phyloP scores from a whole-genome alignment of 1,284 basidiomycete species.

The Tilletia setariae region DNA sequence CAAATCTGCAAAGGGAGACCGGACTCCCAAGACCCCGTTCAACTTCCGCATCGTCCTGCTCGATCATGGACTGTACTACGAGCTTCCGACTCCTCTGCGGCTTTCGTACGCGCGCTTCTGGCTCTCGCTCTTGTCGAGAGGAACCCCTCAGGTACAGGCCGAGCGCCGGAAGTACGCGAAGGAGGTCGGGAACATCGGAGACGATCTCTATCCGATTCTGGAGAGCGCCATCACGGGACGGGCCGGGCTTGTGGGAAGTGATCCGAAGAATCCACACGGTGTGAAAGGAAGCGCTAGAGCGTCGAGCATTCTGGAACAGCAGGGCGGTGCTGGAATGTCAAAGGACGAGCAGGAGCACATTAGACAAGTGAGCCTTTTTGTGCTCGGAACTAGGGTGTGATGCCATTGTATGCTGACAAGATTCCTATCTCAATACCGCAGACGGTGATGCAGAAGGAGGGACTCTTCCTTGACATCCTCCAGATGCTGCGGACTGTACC shows the following conservation, averaged over 20 bases:
- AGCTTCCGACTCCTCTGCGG: conserved; percentile 48
- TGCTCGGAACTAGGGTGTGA: not conserved
- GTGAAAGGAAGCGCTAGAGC: conserved; percentile 43
- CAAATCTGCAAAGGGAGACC: not conserved
- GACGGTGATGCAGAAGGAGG: conserved; percentile 53
- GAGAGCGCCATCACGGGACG: conserved; percentile 53
- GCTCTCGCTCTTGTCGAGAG: conserved; percentile 46
- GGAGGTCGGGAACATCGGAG: conserved; percentile 50
- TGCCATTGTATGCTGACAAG: not conserved
- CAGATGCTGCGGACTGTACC: conserved; percentile 48
- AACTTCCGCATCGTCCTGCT: conserved; percentile 53
- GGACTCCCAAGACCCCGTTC: conserved; percentile 29
- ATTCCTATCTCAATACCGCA: not conserved
- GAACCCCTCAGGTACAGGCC: conserved; percentile 40
- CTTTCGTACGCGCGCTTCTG: conserved; percentile 53
- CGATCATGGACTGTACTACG: conserved; percentile 53
- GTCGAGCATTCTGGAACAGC: conserved; percentile 44
- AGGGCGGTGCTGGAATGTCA: conserved; percentile 34
- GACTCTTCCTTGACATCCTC: conserved; percentile 46
- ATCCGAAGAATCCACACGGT: conserved; percentile 45
- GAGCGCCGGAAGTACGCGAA: conserved; percentile 48
- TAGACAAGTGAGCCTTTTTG: conserved; percentile 24
- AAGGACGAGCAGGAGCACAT: conserved; percentile 53
- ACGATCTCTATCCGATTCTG: conserved; percentile 52
- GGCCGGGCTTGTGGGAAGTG: conserved; percentile 50